phyloP scores from a whole-genome alignment of 2,329 filamentous ascomycete genomes.

The Knoxdaviesia proteae region DNA sequence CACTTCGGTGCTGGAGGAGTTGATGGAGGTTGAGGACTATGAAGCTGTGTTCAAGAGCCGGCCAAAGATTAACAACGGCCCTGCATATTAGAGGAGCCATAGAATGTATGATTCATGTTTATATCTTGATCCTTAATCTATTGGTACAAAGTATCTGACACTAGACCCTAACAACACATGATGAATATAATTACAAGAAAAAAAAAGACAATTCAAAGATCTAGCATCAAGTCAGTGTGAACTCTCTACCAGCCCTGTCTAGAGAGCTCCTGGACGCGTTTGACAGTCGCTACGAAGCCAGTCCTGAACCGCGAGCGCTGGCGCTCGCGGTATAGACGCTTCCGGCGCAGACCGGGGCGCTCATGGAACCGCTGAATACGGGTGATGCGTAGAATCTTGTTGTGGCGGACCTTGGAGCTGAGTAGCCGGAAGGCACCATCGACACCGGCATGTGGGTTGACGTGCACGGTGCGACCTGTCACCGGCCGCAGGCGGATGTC shows the following conservation, averaged over 20 bases:
- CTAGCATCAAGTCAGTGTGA: too few relatives aligned
- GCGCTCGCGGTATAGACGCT: conserved; percentile 48
- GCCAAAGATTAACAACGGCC: conserved; percentile 61
- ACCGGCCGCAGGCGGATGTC: conserved; percentile 18
- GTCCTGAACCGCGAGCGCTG: conserved; percentile 49
- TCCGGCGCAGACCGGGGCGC: conserved; percentile 54
- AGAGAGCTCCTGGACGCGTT: conserved; percentile 46
- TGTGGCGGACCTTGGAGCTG: conserved; percentile 19
- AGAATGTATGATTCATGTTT: conserved; percentile 6
- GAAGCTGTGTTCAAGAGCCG: conserved; percentile 70
- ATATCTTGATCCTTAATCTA: background rate
- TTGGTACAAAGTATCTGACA: background rate
- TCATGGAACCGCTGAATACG: conserved; percentile 50
- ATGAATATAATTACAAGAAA: too few relatives aligned
- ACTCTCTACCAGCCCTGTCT: conserved; percentile 54
- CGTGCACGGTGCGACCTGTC: conserved; percentile 21
- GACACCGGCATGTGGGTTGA: conserved; percentile 8
- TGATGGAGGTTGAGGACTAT: conserved; percentile 51
- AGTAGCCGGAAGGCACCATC: conserved; percentile 20
- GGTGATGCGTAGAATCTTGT: conserved; percentile 36
- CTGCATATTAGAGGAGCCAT: conserved; percentile 16
- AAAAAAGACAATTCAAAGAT: too few relatives aligned
- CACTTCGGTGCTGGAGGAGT: conserved; percentile 35
- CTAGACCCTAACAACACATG: too few relatives aligned
- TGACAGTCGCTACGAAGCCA: conserved; percentile 44